Evolutionary conservation across 1,139 yeast genomes (phyloP).

Genomic region (Diutina neorugosa): DNA sequence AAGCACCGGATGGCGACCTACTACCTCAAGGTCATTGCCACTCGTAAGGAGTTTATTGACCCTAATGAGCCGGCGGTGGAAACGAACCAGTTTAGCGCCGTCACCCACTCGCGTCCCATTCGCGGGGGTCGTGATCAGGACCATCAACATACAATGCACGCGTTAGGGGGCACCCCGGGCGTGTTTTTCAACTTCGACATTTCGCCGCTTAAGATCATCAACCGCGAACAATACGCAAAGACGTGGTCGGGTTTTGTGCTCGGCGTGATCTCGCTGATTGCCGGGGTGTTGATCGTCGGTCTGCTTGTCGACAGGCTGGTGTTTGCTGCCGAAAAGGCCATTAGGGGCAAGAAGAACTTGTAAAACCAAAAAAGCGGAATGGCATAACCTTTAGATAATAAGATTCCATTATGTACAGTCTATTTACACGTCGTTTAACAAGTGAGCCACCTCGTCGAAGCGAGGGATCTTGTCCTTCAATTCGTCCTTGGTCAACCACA

Average conservation of each 20-base stretch:
- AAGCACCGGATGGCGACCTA: constrained; percentile 65
- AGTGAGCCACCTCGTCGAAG: constrained; percentile 39
- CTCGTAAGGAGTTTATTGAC: constrained; percentile 63
- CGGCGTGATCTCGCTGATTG: constrained; percentile 79
- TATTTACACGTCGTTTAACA: constrained; percentile 33
- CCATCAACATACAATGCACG: constrained; percentile 79
- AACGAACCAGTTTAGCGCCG: constrained; percentile 87
- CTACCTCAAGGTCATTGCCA: constrained; percentile 81
- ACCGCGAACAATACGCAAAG: constrained; percentile 65
- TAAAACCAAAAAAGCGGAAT: constrained; percentile 8
- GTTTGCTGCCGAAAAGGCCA: constrained; percentile 77
- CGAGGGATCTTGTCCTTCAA: constrained; percentile 44
- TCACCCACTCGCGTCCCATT: constrained; percentile 78
- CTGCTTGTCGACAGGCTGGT: constrained; percentile 78
- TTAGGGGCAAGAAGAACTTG: constrained; percentile 57
- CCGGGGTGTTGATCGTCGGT: constrained; percentile 90
- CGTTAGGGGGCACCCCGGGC: constrained; percentile 86
- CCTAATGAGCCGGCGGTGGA: constrained; percentile 38
- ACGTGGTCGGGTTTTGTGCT: constrained; percentile 80
- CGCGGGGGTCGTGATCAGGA: constrained; percentile 82
- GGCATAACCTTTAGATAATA: not conserved
- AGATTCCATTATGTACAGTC: not conserved
- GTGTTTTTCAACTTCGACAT: constrained; percentile 81
- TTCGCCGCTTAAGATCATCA: constrained; percentile 84
- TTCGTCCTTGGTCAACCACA: constrained; percentile 85